Conservation (phyloP, 208 protist species). For the Trypanosoma grayi region DNA sequence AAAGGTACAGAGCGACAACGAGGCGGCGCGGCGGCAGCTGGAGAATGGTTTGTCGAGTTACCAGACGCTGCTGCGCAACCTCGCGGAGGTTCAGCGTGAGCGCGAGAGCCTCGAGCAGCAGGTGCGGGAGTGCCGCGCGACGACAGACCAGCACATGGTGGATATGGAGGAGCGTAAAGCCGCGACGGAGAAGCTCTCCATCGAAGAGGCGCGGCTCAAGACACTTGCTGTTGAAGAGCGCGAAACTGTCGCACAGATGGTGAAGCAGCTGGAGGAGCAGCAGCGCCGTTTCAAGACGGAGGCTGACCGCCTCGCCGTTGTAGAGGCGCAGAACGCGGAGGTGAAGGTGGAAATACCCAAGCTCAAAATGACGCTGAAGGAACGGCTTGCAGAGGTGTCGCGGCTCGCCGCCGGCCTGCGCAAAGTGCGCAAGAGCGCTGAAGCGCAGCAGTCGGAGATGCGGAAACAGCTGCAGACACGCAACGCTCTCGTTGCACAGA, state of each 20-base stretch:
- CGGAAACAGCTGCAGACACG: slow-evolving; percentile 42
- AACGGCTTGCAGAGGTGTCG: slow-evolving; percentile 72
- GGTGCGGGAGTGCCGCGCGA: slow-evolving; percentile 83
- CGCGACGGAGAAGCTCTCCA: slow-evolving; percentile 33
- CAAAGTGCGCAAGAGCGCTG: slow-evolving; percentile 39
- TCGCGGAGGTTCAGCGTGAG: slow-evolving; percentile 67
- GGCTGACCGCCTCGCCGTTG: slow-evolving; percentile 68
- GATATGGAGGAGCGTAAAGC: slow-evolving; percentile 45
- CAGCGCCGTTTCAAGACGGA: slow-evolving; percentile 73
- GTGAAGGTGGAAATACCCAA: slow-evolving; percentile 88
- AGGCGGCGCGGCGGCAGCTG: slow-evolving; percentile 31
- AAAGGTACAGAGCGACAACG: slow-evolving; percentile 16
- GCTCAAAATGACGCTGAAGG: slow-evolving; percentile 60
- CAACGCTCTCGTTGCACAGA: slow-evolving; percentile 45
- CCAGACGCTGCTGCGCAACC: slow-evolving; percentile 50
- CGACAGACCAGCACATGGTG: slow-evolving; percentile 51
- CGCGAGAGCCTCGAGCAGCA: slow-evolving; percentile 88
- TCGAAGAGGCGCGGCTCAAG: slow-evolving; percentile 43
- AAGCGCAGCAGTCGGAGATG: slow-evolving; percentile 65
- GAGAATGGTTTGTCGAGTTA: slow-evolving; percentile 47
- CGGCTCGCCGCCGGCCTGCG: slow-evolving; percentile 30
- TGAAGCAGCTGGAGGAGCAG: slow-evolving; percentile 64
- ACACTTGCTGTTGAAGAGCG: slow-evolving; percentile 32
- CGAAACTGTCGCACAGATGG: slow-evolving; percentile 38
- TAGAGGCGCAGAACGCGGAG: slow-evolving; percentile 81